phyloP scores from a whole-genome alignment of 805 yeast genomes.

The Ogataea zsoltii region DNA sequence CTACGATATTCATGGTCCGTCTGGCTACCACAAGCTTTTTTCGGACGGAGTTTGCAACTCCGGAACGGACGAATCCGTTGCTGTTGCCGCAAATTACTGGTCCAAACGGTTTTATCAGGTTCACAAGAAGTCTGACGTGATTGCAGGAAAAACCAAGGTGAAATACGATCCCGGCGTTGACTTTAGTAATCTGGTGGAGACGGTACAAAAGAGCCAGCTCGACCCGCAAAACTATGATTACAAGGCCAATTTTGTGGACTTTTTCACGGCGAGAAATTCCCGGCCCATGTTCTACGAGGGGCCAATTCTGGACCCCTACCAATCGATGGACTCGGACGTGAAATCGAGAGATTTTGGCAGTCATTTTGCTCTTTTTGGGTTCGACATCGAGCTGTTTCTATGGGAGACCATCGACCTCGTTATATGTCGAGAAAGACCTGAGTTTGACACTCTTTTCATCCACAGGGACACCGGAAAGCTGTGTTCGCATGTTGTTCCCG shows the following conservation, averaged over 20 bases:
- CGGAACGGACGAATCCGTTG: conserved; percentile 52
- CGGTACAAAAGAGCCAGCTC: conserved; percentile 1
- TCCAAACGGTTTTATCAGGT: conserved; percentile 45
- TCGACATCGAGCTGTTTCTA: conserved; percentile 19
- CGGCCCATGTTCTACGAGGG: conserved; percentile 34
- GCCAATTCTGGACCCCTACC: conserved; percentile 48
- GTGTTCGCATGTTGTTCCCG: conserved; percentile 11
- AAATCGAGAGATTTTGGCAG: conserved; percentile 13
- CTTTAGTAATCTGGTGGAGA: conserved; percentile 10
- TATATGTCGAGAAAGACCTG: conserved; percentile 15
- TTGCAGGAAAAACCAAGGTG: conserved; percentile 40
- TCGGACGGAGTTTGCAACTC: conserved; percentile 45
- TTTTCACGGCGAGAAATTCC: conserved; percentile 19
- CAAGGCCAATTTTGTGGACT: conserved; percentile 4
- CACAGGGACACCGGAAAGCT: conserved; percentile 3
- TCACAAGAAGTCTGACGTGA: conserved; percentile 40
- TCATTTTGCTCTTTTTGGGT: conserved; percentile 11
- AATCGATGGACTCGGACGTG: conserved; percentile 4
- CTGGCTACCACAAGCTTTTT: conserved; percentile 39
- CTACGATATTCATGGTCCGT: conserved; percentile 47
- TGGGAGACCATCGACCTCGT: conserved; percentile 21
- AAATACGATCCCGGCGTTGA: conserved; percentile 47
- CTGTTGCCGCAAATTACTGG: conserved; percentile 46
- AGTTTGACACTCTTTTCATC: conserved; percentile 8
- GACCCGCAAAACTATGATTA: conserved; percentile 1